Conservation (phyloP, 2,329 filamentous ascomycete genomes). For the Fusarium transvaalense region DNA sequence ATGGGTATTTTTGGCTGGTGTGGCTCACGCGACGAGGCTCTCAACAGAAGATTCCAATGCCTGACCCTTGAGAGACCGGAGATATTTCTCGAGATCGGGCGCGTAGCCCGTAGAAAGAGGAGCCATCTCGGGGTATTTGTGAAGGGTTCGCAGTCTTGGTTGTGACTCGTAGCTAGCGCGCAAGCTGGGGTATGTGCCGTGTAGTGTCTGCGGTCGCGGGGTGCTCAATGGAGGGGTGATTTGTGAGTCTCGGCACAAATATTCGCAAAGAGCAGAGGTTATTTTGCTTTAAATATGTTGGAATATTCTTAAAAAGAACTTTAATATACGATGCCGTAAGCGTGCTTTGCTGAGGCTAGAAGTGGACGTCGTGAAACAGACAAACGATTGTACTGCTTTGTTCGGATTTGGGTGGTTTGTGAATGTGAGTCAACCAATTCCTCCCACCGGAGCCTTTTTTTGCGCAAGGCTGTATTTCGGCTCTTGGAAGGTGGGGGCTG, state of each 20-base stretch:
- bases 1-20: slow-evolving; percentile 3
- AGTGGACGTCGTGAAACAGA: slow-evolving; percentile 19
- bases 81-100: slow-evolving; percentile 81
- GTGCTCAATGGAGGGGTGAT: slow-evolving; percentile 38
- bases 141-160: slow-evolving; percentile 19
- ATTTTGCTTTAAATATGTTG: neutral
- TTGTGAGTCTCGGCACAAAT: slow-evolving; percentile 23
- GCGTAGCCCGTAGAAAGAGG: slow-evolving; percentile 60
- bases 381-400: slow-evolving; percentile 25
- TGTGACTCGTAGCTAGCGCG: slow-evolving; percentile 26
- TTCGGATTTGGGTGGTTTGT: slow-evolving; percentile 22
- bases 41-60: slow-evolving; percentile 86
- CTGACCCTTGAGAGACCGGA: slow-evolving; percentile 81
- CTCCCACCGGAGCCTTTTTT: slow-evolving; percentile 44
- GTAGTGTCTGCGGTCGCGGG: slow-evolving; percentile 35
- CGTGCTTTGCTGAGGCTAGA: slow-evolving; percentile 6
- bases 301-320: neutral
- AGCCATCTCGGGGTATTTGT: slow-evolving; percentile 50
- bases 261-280: neutral
- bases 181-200: slow-evolving; percentile 35
- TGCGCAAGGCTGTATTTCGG: slow-evolving; percentile 45
- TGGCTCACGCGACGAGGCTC: slow-evolving; percentile 79
- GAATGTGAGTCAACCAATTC: slow-evolving; percentile 46
- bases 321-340: neutral
- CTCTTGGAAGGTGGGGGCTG: slow-evolving; percentile 33